Percentiles rank a stretch among this genome's conserved stretches.
These are phyloP conservation scores for Magnolia changhungtana DNA, from an alignment of 164 flowering plant species.

Conservation along the genomic window DNA sequence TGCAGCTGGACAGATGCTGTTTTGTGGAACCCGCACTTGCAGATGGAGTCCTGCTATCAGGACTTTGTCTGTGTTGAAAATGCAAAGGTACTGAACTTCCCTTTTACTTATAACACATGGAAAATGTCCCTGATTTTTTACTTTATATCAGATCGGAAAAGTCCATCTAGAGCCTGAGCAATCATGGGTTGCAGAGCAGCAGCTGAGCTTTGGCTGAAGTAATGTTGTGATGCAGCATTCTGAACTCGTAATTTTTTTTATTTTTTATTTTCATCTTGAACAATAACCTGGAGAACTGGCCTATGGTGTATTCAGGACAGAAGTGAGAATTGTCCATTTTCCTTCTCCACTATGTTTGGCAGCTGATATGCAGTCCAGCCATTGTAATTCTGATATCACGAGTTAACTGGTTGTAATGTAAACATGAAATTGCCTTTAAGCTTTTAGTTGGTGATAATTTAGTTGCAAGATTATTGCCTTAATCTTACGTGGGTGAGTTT, in stretches of 20 bases:
- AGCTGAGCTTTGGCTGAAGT: constrained; percentile 21
- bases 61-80: constrained; percentile 97
- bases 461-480: neutral
- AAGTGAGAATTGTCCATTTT: neutral
- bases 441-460: neutral
- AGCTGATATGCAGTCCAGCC: neutral
- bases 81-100: constrained; percentile 61
- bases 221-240: constrained; percentile 1
- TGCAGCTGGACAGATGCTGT: constrained; percentile 95
- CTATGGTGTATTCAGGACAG: neutral
- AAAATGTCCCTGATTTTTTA: neutral
- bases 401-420: neutral
- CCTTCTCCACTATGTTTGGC: neutral
- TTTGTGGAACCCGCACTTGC: constrained; percentile 82
- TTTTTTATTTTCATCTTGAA: neutral
- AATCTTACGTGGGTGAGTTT: neutral
- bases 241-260: neutral
- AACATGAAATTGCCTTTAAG: neutral
- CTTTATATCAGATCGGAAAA: constrained; percentile 19
- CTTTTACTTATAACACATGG: neutral
- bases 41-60: constrained; percentile 82
- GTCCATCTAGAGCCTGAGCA: constrained; percentile 28
- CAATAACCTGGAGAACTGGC: neutral
- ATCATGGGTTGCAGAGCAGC: constrained; percentile 36
- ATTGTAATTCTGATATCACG: neutral